These are phyloP conservation scores for Metarhizium brunneum DNA, from an alignment of 2,329 filamentous ascomycete species.

Conservation along the genomic window DNA sequence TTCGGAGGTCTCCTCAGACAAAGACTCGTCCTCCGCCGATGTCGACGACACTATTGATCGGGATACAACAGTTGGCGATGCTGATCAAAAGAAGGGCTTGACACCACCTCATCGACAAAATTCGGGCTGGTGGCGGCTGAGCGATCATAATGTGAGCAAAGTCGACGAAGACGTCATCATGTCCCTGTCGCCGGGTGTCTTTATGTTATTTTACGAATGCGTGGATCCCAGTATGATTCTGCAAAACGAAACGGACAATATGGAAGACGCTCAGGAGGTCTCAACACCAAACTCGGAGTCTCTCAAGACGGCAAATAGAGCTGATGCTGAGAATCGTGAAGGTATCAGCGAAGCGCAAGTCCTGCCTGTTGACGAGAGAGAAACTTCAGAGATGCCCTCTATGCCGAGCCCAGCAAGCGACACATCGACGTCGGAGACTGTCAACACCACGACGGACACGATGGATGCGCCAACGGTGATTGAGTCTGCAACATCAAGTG, in stretches of 20 bases:
- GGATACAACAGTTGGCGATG: conserved; percentile 5
- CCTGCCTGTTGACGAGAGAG: neutral
- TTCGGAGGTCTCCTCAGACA: neutral
- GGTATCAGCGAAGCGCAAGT: neutral
- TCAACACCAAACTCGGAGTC: neutral
- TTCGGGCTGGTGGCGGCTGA: conserved; percentile 79
- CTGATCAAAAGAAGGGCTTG: conserved; percentile 1
- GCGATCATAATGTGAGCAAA: conserved; percentile 73
- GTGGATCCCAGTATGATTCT: conserved; percentile 45
- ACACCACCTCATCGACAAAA: conserved; percentile 10
- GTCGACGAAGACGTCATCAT: conserved; percentile 67
- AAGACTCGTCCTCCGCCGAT: neutral
- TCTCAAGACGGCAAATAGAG: neutral
- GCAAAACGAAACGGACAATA: conserved; percentile 17
- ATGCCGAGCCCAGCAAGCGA: conserved; percentile 5
- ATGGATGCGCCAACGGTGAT: neutral
- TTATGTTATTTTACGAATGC: conserved; percentile 95
- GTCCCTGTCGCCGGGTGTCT: conserved; percentile 64
- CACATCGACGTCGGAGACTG: neutral
- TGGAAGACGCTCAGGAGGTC: conserved; percentile 10
- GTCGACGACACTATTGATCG: conserved; percentile 4
- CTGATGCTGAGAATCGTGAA: neutral
- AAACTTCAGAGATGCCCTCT: neutral
- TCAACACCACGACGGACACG: conserved; percentile 2
- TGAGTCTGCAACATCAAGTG: conserved; percentile 1